These are phyloP conservation scores for Nicotiana obtusifolia DNA, from an alignment of 257 asterid species.

Conservation along the genomic window DNA sequence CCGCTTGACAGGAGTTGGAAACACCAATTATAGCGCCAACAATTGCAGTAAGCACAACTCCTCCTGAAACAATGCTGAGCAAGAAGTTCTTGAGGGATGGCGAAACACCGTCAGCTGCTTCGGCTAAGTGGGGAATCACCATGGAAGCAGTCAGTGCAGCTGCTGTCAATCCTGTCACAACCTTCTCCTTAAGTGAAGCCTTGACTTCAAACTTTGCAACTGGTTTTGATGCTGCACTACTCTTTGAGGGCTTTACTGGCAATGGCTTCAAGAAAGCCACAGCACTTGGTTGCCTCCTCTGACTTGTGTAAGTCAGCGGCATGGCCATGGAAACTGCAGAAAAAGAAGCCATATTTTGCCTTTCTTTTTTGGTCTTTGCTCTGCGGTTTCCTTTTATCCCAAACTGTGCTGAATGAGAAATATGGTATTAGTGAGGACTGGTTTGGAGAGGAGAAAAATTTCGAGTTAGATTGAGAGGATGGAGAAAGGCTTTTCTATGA, in stretches of 20 bases:
- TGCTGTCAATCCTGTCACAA: constrained; percentile 62
- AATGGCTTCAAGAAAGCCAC: constrained; percentile 56
- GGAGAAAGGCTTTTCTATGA: constrained; percentile 10
- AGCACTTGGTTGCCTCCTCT: constrained; percentile 30
- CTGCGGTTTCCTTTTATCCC: too few relatives aligned
- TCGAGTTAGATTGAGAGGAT: neutral
- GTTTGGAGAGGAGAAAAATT: constrained; percentile 4
- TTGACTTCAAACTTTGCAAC: constrained; percentile 42
- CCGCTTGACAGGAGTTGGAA: constrained; percentile 82
- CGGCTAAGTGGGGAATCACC: constrained; percentile 64
- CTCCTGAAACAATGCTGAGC: constrained; percentile 82
- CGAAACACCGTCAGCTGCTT: constrained; percentile 58
- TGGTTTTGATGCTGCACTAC: constrained; percentile 24
- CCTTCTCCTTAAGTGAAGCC: constrained; percentile 79
- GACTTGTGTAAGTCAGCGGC: constrained; percentile 52
- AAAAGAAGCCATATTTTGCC: constrained; percentile 58
- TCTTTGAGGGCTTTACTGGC: constrained; percentile 38
- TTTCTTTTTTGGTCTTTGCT: neutral
- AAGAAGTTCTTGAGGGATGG: constrained; percentile 86
- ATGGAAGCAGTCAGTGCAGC: constrained; percentile 74
- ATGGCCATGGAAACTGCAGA: constrained; percentile 57
- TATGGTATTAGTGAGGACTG: constrained; percentile 4
- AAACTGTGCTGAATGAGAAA: constrained; percentile 12
- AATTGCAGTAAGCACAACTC: constrained; percentile 56
- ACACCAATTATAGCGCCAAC: constrained; percentile 64